Evolutionary conservation across 495 filamentous ascomycete genomes (phyloP).

Genomic region (Talaromyces thailandensis): DNA sequence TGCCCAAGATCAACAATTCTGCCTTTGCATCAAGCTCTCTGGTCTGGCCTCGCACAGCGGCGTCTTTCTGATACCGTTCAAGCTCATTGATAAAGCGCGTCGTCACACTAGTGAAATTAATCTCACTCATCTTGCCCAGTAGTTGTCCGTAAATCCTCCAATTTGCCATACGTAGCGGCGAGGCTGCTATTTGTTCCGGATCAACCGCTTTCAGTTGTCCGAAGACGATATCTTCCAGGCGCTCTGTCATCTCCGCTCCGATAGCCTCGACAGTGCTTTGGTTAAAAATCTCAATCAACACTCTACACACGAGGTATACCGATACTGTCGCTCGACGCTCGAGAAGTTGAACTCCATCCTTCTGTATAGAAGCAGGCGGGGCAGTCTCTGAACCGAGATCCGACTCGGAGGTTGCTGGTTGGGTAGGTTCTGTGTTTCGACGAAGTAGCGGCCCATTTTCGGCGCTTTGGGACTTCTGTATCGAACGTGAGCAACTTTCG

Average conservation of each 20-base stretch:
- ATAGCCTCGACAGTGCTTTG: conserved; percentile 78
- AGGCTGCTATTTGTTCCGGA: conserved; percentile 66
- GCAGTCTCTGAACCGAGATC: conserved; percentile 16
- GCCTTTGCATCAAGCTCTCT: conserved; percentile 70
- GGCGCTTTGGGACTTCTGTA: conserved; percentile 20
- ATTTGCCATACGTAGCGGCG: conserved; percentile 78
- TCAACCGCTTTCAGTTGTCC: conserved; percentile 83
- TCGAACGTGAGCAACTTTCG: not conserved
- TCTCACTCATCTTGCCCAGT: conserved; percentile 87
- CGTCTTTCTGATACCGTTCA: conserved; percentile 62
- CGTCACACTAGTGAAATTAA: conserved; percentile 77
- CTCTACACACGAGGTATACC: conserved; percentile 88
- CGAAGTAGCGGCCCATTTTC: conserved; percentile 35
- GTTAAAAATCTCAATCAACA: conserved; percentile 86
- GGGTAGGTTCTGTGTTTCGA: conserved; percentile 47
- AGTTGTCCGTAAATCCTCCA: conserved; percentile 91
- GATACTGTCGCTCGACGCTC: conserved; percentile 86
- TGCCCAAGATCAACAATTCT: conserved; percentile 77
- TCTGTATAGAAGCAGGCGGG: conserved; percentile 26
- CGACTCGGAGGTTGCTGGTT: conserved; percentile 18
- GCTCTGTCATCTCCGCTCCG: conserved; percentile 79
- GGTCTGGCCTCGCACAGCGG: conserved; percentile 53
- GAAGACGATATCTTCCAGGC: conserved; percentile 90
- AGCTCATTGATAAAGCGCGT: conserved; percentile 75
- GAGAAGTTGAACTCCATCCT: conserved; percentile 60